phyloP scores from a whole-genome alignment of 1,139 yeast species.

The Debaryomycetaceae sp. region DNA sequence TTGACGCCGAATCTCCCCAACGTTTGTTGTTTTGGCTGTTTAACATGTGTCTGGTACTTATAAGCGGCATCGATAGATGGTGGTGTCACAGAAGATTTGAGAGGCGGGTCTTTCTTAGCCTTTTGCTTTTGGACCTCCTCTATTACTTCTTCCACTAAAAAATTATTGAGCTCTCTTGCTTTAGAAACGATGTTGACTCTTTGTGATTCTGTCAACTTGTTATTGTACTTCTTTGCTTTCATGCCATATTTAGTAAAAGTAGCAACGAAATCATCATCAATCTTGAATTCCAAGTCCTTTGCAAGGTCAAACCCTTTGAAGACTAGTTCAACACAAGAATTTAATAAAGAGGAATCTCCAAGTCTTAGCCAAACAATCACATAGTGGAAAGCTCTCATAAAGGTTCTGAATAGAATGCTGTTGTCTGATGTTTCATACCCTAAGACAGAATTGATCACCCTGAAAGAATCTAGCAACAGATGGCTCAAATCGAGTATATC shows the following conservation, averaged over 20 bases:
- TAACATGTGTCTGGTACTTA: slow-evolving; percentile 20
- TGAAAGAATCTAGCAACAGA: slow-evolving; percentile 59
- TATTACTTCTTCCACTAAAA: slow-evolving; percentile 50
- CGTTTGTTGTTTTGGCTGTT: slow-evolving; percentile 42
- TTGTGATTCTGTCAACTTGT: slow-evolving; percentile 60
- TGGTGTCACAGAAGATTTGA: slow-evolving; percentile 1
- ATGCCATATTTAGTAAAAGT: slow-evolving; percentile 60
- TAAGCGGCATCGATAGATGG: slow-evolving; percentile 18
- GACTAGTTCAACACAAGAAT: slow-evolving; percentile 71
- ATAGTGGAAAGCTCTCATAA: slow-evolving; percentile 51
- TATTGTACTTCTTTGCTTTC: slow-evolving; percentile 62
- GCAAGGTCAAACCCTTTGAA: slow-evolving; percentile 66
- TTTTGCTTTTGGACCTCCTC: slow-evolving; percentile 40
- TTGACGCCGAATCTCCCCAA: slow-evolving; percentile 46
- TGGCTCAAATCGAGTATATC: slow-evolving; percentile 82
- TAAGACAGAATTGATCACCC: slow-evolving; percentile 45
- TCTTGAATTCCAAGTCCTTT: slow-evolving; percentile 42
- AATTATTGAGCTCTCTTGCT: slow-evolving; percentile 52
- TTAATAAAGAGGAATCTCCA: slow-evolving; percentile 71
- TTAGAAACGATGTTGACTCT: slow-evolving; percentile 52
- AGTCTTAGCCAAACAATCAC: slow-evolving; percentile 78
- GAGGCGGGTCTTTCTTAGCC: slow-evolving; percentile 5
- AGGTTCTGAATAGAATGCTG: slow-evolving; percentile 27
- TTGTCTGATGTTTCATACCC: slow-evolving; percentile 10
- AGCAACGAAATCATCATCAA: slow-evolving; percentile 49